Conservation (phyloP, 192 early-diverging fungal genomes). For the Pilaira anomala region DNA sequence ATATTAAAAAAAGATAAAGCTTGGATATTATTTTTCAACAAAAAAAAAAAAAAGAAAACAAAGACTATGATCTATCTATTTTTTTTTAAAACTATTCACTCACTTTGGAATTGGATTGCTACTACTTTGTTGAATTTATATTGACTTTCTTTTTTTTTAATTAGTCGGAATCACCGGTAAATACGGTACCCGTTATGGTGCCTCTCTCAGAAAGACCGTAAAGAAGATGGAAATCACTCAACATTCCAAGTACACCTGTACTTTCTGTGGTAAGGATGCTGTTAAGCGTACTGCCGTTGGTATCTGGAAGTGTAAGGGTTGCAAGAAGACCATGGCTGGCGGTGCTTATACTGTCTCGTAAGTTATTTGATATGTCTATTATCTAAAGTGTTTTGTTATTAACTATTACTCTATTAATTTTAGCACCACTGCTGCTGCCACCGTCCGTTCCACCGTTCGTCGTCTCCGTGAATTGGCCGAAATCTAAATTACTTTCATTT, state of each 20-base stretch:
- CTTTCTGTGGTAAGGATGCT: conserved; percentile 99
- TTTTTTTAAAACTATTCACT: too few species aligned
- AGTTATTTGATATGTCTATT: conserved; percentile 11
- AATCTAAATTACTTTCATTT: conserved; percentile 54
- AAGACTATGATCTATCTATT: too few species aligned
- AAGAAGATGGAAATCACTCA: conserved; percentile 99
- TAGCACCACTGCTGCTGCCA: conserved; percentile 82
- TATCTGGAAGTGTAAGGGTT: conserved; percentile 98
- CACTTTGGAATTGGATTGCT: too few species aligned
- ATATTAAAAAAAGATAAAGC: too few species aligned
- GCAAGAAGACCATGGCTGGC: conserved; percentile 86
- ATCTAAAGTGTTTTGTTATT: too few species aligned
- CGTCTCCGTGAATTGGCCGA: conserved; percentile 95
- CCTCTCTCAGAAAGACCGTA: conserved; percentile 94
- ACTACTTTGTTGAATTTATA: too few species aligned
- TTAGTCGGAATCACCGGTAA: conserved; percentile 95
- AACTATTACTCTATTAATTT: not conserved
- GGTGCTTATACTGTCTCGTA: conserved; percentile 50
- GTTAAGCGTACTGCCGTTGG: conserved; percentile 94
- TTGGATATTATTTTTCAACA: too few species aligned
- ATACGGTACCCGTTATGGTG: conserved; percentile 99
- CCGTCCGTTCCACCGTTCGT: conserved; percentile 92
- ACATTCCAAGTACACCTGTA: conserved; percentile 99
- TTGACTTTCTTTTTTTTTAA: too few species aligned
- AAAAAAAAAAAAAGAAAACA: too few species aligned